These are phyloP conservation scores for Irpex sp. DNA, from an alignment of 1,284 basidiomycete genomes.

Conservation along the genomic window DNA sequence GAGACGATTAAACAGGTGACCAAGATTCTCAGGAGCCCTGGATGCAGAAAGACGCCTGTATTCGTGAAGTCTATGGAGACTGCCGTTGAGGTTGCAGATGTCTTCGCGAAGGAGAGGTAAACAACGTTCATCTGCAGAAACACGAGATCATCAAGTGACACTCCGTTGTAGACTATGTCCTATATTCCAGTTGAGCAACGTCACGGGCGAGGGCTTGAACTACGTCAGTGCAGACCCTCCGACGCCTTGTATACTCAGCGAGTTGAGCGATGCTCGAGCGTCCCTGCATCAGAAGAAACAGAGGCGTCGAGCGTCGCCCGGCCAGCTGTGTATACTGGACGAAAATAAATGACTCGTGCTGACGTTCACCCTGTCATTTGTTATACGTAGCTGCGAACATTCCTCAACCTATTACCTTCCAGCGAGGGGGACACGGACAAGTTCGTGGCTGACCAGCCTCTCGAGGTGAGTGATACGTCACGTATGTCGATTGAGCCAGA, in stretches of 20 bases:
- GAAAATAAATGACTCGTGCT: not conserved
- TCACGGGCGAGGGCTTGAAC: conserved; percentile 90
- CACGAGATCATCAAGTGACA: not conserved
- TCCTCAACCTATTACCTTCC: conserved; percentile 83
- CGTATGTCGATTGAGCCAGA: not conserved
- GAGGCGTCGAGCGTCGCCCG: no score
- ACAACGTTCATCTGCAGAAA: conserved; percentile 14
- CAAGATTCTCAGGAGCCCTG: conserved; percentile 92
- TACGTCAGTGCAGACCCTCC: conserved; percentile 39
- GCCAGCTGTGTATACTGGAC: no score
- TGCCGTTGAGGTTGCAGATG: conserved; percentile 73
- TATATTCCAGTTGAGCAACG: conserved; percentile 92
- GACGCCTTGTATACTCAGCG: not conserved
- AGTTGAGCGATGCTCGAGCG: not conserved
- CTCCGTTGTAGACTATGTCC: conserved; percentile 70
- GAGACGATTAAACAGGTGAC: conserved; percentile 91
- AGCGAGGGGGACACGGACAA: conserved; percentile 80
- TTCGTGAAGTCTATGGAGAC: conserved; percentile 74
- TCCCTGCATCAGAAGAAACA: not conserved
- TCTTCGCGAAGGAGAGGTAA: conserved; percentile 69
- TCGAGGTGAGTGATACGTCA: conserved; percentile 57
- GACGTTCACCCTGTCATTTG: not conserved
- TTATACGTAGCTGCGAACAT: conserved; percentile 61
- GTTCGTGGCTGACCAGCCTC: conserved; percentile 80
- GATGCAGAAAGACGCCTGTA: conserved; percentile 81